Base-by-base conservation (phyloP, 2,329 filamentous ascomycete species). In the Alternaria atra region DNA sequence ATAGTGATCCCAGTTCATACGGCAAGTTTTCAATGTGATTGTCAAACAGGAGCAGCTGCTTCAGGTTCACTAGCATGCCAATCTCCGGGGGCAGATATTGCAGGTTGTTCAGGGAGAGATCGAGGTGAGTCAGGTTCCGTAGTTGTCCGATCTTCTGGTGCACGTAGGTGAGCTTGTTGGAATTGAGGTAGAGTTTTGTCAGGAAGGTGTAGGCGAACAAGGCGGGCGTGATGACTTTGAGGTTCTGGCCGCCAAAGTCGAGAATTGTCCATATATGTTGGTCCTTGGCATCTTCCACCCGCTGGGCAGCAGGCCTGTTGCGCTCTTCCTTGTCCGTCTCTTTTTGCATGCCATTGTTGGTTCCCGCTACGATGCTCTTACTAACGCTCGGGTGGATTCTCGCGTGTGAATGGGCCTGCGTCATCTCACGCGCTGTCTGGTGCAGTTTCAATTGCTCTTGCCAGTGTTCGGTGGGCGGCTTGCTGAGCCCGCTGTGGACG, bases 61-160 rank as follows among this genome's bases (percentile, higher is more conserved):
- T 93, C 56, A 99, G 84, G 69, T 94, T 95, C 29, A 94, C 95
- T 72, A 97, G 92, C 94, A 98, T 99, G 74, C 95, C 95, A 62
- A 99, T 88, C 82, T 99, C 94, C 23, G 91, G 87, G 1, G 95
- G 95, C 4, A 99, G 83, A 66, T 91, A 89, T 8, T 86, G 86
- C 61, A 99, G 85, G 63, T 94, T 88, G 79, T 99, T 99, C 81
- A 90, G 89, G 0, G 95, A 98, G 3, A 94, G 85, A 79, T 99
- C 94, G 50, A 99, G 86, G 72, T 94, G 87, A 35, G 88, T 91
- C 50, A 99, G 82, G 65, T 91, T 90, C 66, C 94, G 89, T 66
- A 99, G 84, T 70, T 90, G 87, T 39, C 95, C 94, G 75, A 99
- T 93, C 23, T 89, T 85, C 37, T 91, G 83, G 12, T 94, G 93